Percentiles rank a stretch among this genome's conserved stretches.
Evolutionary conservation across 2,329 filamentous ascomycete genomes (phyloP).

Genomic region (Rugonectria rugulosa): DNA sequence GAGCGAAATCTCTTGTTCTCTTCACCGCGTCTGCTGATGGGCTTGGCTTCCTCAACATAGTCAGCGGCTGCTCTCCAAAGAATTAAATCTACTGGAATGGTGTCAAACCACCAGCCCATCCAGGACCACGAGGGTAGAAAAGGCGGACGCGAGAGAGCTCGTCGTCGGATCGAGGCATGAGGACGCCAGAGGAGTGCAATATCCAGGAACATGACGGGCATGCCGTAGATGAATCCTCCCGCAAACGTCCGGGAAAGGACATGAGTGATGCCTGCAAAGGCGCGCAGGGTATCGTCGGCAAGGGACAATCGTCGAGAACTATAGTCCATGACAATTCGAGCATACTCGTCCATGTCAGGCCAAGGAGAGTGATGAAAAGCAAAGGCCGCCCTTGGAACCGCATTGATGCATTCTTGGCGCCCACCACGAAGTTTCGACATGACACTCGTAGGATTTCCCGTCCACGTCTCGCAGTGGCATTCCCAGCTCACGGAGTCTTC

Average conservation of each 20-base stretch:
- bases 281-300: constrained; percentile 52
- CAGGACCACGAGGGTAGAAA: constrained; percentile 56
- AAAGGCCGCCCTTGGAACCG: constrained; percentile 43
- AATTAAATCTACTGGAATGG: constrained; percentile 50
- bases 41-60: constrained; percentile 49
- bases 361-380: constrained; percentile 52
- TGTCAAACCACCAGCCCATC: constrained; percentile 58
- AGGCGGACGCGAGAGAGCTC: constrained; percentile 46
- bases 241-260: constrained; percentile 51
- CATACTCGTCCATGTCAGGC: constrained; percentile 56
- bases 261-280: constrained; percentile 53
- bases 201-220: constrained; percentile 56
- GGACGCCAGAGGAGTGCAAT: constrained; percentile 55
- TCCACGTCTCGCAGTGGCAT: constrained; percentile 55
- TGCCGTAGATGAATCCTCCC: constrained; percentile 54
- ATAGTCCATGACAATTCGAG: constrained; percentile 53
- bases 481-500: constrained; percentile 54
- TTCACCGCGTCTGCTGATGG: constrained; percentile 40
- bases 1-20: constrained; percentile 46
- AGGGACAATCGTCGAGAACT: constrained; percentile 48
- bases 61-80: constrained; percentile 54
- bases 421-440: constrained; percentile 43
- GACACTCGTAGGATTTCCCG: constrained; percentile 43
- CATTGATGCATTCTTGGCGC: constrained; percentile 43
- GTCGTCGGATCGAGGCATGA: constrained; percentile 50